Evolutionary conservation across 2,329 filamentous ascomycete genomes (phyloP), one percentile per base, ranked within the genome.

Genomic region (Stachybotrys echinatus): DNA sequence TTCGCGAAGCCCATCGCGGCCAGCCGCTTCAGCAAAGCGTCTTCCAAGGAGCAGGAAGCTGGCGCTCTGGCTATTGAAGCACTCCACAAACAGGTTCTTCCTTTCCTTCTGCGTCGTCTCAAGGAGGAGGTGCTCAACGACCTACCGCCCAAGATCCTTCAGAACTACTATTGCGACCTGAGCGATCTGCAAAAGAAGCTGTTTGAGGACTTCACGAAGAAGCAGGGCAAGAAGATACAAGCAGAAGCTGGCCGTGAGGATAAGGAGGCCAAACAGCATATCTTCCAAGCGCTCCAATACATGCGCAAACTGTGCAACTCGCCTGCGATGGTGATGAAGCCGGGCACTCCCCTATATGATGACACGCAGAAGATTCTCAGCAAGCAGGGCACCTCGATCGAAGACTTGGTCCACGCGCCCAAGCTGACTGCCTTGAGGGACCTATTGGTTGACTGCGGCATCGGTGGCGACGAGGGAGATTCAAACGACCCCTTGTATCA

Each of bases 281-380:
- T 99, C 58, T 99, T 99, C 87, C 92, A 97, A 67, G 94, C 95
- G 4, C 73, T 99, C 42, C 95, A 99, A 66, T 99, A 99, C 71
- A 99, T 99, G 95, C 90, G 95, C 53, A 97, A 97, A 73, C 82
- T 99, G 6, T 99, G 94, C 79, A 99, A 99, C 66, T 96, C 94
- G 3, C 94, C 94, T 0, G 91, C 94, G 0, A 79, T 99, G 56
- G 94, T 99, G 10, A 89, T 99, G 78, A 97, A 96, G 64, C 91
- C 94, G 48, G 89, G 85, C 18, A 92, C 95, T 70, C 89, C 87
- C 64, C 83, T 94, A 55, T 99, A 96, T 66, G 88, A 90, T 17
- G 86, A 92, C 18, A 92, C 92, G 4, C 91, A 95, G 66, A 83
- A 82, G 47, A 83, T 91, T 58, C 79, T 99, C 19, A 80, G 83